Evolutionary conservation across 2,329 filamentous ascomycete genomes (phyloP).

Genomic region (Penicillium corylophilum): DNA sequence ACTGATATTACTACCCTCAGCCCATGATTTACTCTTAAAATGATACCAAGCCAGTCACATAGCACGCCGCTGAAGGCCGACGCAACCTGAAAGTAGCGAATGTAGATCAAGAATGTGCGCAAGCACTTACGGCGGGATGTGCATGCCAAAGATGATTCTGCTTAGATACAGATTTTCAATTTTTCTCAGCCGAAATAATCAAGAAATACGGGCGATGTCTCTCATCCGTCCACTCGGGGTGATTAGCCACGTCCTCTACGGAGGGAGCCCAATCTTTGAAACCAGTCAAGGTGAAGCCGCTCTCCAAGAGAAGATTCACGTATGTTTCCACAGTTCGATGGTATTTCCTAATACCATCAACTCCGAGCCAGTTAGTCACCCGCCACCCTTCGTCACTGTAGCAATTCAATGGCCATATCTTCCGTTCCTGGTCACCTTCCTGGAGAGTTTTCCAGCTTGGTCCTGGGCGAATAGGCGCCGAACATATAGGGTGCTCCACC

Average conservation of each 20-base stretch:
- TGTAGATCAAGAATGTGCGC: too few species aligned
- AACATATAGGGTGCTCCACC: constrained; percentile 51
- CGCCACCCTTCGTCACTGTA: constrained; percentile 47
- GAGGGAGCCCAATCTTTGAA: constrained; percentile 42
- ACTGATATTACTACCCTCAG: too few species aligned
- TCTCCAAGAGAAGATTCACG: constrained; percentile 37
- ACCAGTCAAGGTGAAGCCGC: constrained; percentile 40
- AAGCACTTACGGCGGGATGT: too few species aligned
- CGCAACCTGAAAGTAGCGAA: too few species aligned
- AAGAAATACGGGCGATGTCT: constrained; percentile 39
- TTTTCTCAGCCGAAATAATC: constrained; percentile 25
- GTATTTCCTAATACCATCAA: constrained; percentile 46
- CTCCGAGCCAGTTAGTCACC: constrained; percentile 44
- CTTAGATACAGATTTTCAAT: too few species aligned
- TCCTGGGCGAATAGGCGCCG: constrained; percentile 36
- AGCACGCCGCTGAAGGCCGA: too few species aligned
- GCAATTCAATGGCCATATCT: constrained; percentile 44
- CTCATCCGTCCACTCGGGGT: constrained; percentile 34
- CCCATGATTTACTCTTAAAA: too few species aligned
- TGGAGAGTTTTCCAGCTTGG: constrained; percentile 19
- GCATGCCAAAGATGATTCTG: too few species aligned
- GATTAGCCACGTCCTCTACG: constrained; percentile 28
- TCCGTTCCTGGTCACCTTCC: constrained; percentile 28
- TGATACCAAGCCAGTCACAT: too few species aligned
- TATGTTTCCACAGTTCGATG: constrained; percentile 49